Conservation (phyloP, 345 rosid genomes). For the Acer campestre region DNA sequence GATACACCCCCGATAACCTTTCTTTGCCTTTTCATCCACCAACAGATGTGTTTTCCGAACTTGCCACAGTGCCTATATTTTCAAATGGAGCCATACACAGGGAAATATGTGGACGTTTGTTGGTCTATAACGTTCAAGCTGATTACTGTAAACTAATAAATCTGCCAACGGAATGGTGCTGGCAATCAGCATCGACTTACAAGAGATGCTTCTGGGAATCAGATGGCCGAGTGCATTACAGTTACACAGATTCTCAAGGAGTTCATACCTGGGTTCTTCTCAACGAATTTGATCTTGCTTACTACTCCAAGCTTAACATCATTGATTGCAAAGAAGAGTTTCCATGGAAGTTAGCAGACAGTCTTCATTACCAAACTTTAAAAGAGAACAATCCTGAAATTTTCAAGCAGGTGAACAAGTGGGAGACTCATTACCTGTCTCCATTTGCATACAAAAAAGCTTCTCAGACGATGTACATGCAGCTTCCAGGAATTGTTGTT, state of each 20-base stretch:
- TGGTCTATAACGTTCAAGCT: constrained; percentile 15
- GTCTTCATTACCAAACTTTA: constrained; percentile 2
- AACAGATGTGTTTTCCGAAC: neutral
- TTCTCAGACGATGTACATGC: constrained; percentile 20
- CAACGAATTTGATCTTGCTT: constrained; percentile 16
- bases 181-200: neutral
- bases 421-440: constrained; percentile 10
- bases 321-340: constrained; percentile 17
- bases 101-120: constrained; percentile 22
- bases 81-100: constrained; percentile 25
- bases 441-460: constrained; percentile 17
- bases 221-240: constrained; percentile 16
- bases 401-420: neutral
- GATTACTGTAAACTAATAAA: constrained; percentile 9
- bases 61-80: constrained; percentile 4
- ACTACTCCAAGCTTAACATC: neutral
- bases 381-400: neutral
- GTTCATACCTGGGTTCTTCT: constrained; percentile 31
- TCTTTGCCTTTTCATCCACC: no score
- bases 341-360: constrained; percentile 22
- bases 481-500: constrained; percentile 19
- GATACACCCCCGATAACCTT: no score
- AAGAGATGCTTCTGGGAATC: constrained; percentile 28
- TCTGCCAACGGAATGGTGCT: neutral
- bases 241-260: constrained; percentile 22